These are phyloP conservation scores for Leccinellum albellum DNA, from an alignment of 768 basidiomycete species.

Conservation along the genomic window DNA sequence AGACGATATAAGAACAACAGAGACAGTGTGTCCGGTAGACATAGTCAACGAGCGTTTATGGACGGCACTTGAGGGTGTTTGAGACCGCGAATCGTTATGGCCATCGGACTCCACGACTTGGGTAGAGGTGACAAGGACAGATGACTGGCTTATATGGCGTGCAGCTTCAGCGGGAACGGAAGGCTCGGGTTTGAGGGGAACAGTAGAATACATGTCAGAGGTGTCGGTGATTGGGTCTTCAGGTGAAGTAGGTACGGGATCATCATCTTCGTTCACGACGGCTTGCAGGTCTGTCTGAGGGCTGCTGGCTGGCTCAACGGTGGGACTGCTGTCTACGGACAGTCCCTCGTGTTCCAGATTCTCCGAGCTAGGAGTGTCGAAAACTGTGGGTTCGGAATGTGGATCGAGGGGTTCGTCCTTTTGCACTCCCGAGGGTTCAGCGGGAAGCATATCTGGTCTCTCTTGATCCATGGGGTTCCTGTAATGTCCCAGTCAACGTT, in stretches of 20 bases:
- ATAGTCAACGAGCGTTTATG: constrained; percentile 58
- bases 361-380: background rate
- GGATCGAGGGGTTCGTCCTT: constrained; percentile 4
- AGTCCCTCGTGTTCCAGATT: background rate
- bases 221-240: background rate
- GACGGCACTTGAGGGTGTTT: constrained; percentile 18
- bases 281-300: constrained; percentile 1
- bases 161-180: constrained; percentile 2
- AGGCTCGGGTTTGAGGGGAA: constrained; percentile 2
- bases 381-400: constrained; percentile 5
- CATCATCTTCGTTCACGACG: background rate
- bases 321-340: background rate
- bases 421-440: constrained; percentile 1
- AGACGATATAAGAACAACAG: constrained; percentile 75
- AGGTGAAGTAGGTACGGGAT: constrained; percentile 1
- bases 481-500: background rate
- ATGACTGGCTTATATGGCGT: constrained; percentile 3
- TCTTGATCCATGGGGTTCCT: constrained; percentile 18
- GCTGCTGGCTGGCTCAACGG: background rate
- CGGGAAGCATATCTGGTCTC: background rate
- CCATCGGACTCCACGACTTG: constrained; percentile 13
- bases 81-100: constrained; percentile 10
- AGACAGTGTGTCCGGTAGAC: constrained; percentile 69
- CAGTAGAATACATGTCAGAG: constrained; percentile 7
- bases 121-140: constrained; percentile 2